Base-by-base conservation (phyloP, 345 rosid genomes). In the Passiflora organensis region DNA sequence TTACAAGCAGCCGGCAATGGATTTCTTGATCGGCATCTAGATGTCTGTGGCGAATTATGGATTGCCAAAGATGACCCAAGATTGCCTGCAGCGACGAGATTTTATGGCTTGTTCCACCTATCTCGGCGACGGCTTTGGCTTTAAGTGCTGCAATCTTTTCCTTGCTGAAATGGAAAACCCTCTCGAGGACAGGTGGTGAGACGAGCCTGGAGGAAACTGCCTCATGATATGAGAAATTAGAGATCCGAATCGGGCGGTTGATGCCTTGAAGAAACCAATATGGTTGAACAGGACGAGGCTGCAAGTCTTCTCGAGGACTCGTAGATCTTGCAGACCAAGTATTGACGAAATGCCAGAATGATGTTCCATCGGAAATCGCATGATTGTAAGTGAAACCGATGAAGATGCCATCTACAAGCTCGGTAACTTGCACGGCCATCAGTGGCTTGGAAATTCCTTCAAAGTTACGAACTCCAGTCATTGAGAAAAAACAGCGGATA, bases 51-150 rank as follows among this genome's bases (percentile, higher is more conserved):
- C 58, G 71, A 32, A 55, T 28, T 6, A 54, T 39, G 2, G 70
- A 53, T 13, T 56, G 22, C 87, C 82, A 78, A 19, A 81, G 2
- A 56, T 76, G 78, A 13, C 73, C 59, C 0, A 59, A 37, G 1
- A 81, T 48, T 32, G 73, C 71, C 64, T 81, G 87, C 45, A 78
- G 66, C 13, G 78, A 74, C 9, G 80, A 78, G 34, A 78, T 57
- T 1, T 38, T 25, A 66, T 67, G 73, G 84, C 15, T 49, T 57
- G 10, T 13, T 1, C 62, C 49, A 37, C 48, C 71, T 22, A 46
- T 49, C 13, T 76, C 78, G 5, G 21, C 41, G 28, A 76, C 69
- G 47, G 73, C 82, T 51, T 58, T 67, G 1, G 73, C 70, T 72
- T 82, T 79, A 13, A 82, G 79, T 17, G 44, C 53, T n/a, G 59